A percentile compares a stretch with the other conserved stretches of the same genome.
phyloP scores from a whole-genome alignment of 2,329 filamentous ascomycete genomes.

The Penicillium brevicompactum region DNA sequence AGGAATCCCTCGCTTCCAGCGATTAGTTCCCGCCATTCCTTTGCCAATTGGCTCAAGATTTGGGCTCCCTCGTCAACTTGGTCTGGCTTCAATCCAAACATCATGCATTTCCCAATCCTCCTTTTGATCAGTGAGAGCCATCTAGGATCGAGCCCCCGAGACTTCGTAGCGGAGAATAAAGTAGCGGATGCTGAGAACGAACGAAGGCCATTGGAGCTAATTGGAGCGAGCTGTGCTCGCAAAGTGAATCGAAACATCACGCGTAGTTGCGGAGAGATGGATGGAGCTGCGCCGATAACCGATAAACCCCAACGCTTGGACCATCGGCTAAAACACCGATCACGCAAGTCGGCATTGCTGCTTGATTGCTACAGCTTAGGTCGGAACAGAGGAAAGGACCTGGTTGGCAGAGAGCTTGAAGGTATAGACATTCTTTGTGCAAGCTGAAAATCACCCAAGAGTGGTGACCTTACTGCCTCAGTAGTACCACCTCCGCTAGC shows the following conservation, averaged over 20 bases:
- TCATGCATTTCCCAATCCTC: constrained; percentile 73
- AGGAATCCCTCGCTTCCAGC: constrained; percentile 77
- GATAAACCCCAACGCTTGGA: constrained; percentile 18
- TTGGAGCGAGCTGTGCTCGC: constrained; percentile 22
- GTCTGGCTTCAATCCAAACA: constrained; percentile 65
- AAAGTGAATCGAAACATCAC: constrained; percentile 27
- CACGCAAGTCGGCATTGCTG: background rate
- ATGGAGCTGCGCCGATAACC: constrained; percentile 2
- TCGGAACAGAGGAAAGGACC: no score
- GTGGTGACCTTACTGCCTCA: background rate
- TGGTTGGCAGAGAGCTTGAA: no score
- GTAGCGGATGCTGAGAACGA: constrained; percentile 25
- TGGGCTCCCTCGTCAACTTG: constrained; percentile 62
- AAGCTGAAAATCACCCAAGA: background rate
- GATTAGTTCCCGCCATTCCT: constrained; percentile 71
- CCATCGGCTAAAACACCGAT: constrained; percentile 22
- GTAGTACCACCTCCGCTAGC: background rate
- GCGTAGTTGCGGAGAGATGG: constrained; percentile 9
- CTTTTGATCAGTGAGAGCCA: constrained; percentile 71
- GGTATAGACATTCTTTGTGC: no score
- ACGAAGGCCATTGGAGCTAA: constrained; percentile 9
- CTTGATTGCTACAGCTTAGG: background rate
- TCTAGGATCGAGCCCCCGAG: constrained; percentile 50
- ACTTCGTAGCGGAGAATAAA: constrained; percentile 19
- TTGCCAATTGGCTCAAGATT: constrained; percentile 62